Evolutionary conservation across 768 basidiomycete genomes (phyloP).

Genomic region (Cyclocybe cylindracea): DNA sequence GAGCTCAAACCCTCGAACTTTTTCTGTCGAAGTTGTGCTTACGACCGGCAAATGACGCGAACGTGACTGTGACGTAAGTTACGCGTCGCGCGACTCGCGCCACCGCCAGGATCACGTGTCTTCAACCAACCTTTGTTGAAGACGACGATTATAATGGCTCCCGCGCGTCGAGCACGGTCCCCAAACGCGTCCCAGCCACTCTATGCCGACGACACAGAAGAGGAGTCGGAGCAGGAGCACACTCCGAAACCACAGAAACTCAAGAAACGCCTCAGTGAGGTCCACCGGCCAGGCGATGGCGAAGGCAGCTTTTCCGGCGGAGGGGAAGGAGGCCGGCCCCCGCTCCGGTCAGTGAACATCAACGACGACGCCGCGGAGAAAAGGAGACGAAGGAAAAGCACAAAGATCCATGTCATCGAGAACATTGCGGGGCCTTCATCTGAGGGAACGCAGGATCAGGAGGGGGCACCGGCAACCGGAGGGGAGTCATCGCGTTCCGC

Average conservation of each 20-base stretch:
- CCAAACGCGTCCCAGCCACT: constrained; percentile 33
- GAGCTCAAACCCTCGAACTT: no score
- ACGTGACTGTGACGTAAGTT: constrained; percentile 10
- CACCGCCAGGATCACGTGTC: constrained; percentile 35
- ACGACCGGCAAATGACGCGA: no score
- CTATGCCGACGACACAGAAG: constrained; percentile 38
- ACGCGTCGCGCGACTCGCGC: constrained; percentile 22
- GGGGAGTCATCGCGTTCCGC: constrained; percentile 34
- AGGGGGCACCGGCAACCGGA: constrained; percentile 44
- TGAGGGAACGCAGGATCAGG: constrained; percentile 37
- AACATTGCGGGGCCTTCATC: constrained; percentile 64
- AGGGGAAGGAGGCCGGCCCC: constrained; percentile 31
- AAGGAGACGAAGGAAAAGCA: constrained; percentile 77
- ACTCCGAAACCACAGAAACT: constrained; percentile 41
- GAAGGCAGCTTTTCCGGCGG: constrained; percentile 38
- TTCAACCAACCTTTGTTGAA: constrained; percentile 37
- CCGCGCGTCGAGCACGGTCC: constrained; percentile 40
- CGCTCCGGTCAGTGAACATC: constrained; percentile 51
- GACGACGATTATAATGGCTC: constrained; percentile 33
- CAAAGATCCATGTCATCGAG: constrained; percentile 60
- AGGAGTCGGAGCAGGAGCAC: constrained; percentile 35
- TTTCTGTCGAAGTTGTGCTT: no score
- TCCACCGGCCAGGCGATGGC: constrained; percentile 45
- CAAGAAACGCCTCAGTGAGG: constrained; percentile 67
- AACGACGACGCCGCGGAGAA: constrained; percentile 92